Conservation (phyloP, 2,329 filamentous ascomycete species). For the Hypoxylon sp. region DNA sequence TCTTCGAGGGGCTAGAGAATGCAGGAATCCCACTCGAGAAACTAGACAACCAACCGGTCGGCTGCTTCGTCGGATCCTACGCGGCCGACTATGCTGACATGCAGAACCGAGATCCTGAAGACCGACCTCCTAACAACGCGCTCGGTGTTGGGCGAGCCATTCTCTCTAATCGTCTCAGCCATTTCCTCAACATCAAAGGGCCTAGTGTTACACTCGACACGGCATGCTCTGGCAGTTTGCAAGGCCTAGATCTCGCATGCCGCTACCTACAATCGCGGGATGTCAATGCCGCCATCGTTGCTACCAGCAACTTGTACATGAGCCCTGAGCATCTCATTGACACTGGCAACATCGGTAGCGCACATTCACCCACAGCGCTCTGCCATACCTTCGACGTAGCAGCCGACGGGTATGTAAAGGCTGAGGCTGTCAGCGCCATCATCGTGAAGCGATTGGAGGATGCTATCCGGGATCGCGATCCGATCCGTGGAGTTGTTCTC, state of each 20-base stretch:
- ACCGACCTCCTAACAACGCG: slow-evolving; percentile 27
- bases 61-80: slow-evolving; percentile 46
- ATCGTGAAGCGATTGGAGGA: slow-evolving; percentile 61
- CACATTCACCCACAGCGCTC: slow-evolving; percentile 40
- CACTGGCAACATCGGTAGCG: slow-evolving; percentile 27
- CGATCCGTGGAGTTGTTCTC: slow-evolving; percentile 55
- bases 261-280: slow-evolving; percentile 50
- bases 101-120: slow-evolving; percentile 44
- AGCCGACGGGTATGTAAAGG: slow-evolving; percentile 63
- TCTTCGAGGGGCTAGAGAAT: slow-evolving; percentile 51
- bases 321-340: slow-evolving; percentile 50
- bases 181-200: slow-evolving; percentile 54
- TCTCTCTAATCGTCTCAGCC: slow-evolving; percentile 54
- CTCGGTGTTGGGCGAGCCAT: slow-evolving; percentile 48
- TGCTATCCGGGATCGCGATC: slow-evolving; percentile 60
- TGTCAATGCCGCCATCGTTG: slow-evolving; percentile 49
- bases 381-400: slow-evolving; percentile 56
- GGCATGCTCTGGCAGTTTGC: slow-evolving; percentile 51
- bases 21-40: slow-evolving; percentile 46
- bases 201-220: slow-evolving; percentile 41
- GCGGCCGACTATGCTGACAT: slow-evolving; percentile 43
- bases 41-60: slow-evolving; percentile 36
- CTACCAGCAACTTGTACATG: slow-evolving; percentile 53
- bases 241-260: slow-evolving; percentile 51
- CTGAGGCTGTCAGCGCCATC: slow-evolving; percentile 60